Evolutionary conservation across 257 asterid genomes (phyloP).

Genomic region (Anisodus tanguticus): DNA sequence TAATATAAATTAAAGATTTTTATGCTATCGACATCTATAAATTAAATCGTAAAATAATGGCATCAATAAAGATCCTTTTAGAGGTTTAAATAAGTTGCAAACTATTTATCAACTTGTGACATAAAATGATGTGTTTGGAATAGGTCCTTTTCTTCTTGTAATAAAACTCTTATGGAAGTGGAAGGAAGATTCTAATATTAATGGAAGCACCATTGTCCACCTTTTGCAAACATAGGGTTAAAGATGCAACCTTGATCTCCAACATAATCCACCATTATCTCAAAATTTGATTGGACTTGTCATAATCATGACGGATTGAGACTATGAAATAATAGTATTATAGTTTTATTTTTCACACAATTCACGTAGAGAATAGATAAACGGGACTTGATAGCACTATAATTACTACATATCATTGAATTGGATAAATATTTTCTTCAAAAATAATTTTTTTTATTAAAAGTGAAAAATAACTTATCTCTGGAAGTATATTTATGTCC

Average conservation of each 20-base stretch:
- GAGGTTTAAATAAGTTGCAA: background rate
- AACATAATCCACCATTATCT: conserved; percentile 17
- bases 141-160: background rate
- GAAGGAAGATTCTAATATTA: background rate
- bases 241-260: background rate
- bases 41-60: background rate
- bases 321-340: too few species aligned
- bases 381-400: too few species aligned
- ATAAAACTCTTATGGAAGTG: background rate
- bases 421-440: too few species aligned
- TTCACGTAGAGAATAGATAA: too few species aligned
- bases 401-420: too few species aligned
- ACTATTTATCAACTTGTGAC: background rate
- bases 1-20: background rate
- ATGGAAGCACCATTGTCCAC: conserved; percentile 2
- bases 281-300: background rate
- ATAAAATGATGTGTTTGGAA: conserved; percentile 1
- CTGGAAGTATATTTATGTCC: too few species aligned
- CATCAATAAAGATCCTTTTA: background rate
- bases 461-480: too few species aligned
- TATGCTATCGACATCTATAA: background rate
- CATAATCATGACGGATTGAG: background rate
- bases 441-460: too few species aligned
- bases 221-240: background rate
- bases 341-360: too few species aligned